Evolutionary conservation across 2,329 filamentous ascomycete species (phyloP), one percentile per base, ranked within the genome.

Genomic region (Cordyceps cicadae): DNA sequence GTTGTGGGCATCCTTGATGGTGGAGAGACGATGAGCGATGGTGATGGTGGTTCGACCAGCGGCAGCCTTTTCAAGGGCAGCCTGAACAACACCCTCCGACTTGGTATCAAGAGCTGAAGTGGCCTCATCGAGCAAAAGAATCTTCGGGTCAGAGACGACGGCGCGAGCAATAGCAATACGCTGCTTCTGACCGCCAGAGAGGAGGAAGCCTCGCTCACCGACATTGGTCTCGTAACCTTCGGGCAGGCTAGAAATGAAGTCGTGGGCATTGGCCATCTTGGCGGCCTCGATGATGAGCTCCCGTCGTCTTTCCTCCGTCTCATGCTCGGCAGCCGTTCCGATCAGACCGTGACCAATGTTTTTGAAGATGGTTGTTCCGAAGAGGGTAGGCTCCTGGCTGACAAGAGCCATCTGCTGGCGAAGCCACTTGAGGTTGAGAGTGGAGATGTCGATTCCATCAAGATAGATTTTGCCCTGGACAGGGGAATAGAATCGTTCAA

Each of bases 131-230:
- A 99, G 86, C 0, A 99, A 82, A 1, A 99, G 80, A 68, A 99
- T 87, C 76, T 92, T 95, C 0, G 93, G 93, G 67, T 97, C 89
- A 19, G 89, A 93, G 34, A 97, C 90, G 61, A 97, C 84, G 45
- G 92, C 92, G 69, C 92, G 83, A 8, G 93, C 92, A 73, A 97
- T 97, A 14, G 93, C 92, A 69, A 97, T 95, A 67, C 94, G 90
- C 75, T 97, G 94, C 74, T 97, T 96, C 75, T 99, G 94, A 41
- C 94, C 94, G 71, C 94, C 94, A 60, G 90, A 96, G 9, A 99
- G 81, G 57, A 97, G 77, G 71, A 96, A 96, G 11, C 94, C 94
- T 64, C 92, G 87, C 73, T 97, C 92, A 61, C 94, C 94, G n/a
- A 97, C 93, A 65, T 95, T 87, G 0, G 94, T 97, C 65, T 96